Evolutionary conservation across 768 basidiomycete genomes (phyloP).

Genomic region (Phanerodontia chrysosporium): DNA sequence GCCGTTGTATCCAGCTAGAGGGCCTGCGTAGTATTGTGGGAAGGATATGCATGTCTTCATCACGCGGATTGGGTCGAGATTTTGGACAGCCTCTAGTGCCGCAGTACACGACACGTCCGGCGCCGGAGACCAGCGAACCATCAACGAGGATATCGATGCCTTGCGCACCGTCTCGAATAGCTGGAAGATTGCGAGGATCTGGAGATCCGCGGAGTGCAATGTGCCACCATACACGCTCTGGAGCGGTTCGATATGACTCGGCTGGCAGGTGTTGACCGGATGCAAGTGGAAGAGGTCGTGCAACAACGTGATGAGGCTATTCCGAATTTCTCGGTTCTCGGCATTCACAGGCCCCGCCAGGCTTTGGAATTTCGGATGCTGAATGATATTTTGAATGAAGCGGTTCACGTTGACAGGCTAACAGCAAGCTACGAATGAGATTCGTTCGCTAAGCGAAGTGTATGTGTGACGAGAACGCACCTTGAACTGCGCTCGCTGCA

Average conservation of each 20-base stretch:
- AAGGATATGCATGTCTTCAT: constrained; percentile 70
- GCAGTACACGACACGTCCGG: constrained; percentile 38
- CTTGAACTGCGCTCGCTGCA: constrained; percentile 44
- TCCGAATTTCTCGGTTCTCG: constrained; percentile 29
- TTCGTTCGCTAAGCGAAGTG: background rate
- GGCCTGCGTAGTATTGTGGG: constrained; percentile 53
- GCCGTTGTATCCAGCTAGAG: constrained; percentile 33
- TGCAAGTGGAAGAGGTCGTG: constrained; percentile 69
- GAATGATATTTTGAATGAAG: constrained; percentile 69
- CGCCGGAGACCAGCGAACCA: constrained; percentile 61
- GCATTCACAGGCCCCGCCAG: constrained; percentile 28
- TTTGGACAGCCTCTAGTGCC: constrained; percentile 62
- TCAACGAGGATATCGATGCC: constrained; percentile 56
- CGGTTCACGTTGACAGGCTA: constrained; percentile 70
- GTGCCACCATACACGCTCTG: constrained; percentile 73
- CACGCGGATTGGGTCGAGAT: constrained; percentile 62
- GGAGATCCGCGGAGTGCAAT: constrained; percentile 56
- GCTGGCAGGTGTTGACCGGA: constrained; percentile 81
- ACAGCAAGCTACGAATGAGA: background rate
- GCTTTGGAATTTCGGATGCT: constrained; percentile 60
- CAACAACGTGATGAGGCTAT: constrained; percentile 52
- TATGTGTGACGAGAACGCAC: constrained; percentile 40
- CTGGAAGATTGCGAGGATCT: constrained; percentile 69
- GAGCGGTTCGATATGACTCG: constrained; percentile 77
- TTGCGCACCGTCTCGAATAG: constrained; percentile 73